Base-by-base conservation (phyloP, 768 basidiomycete genomes). In the Russula griseocarnosa region DNA sequence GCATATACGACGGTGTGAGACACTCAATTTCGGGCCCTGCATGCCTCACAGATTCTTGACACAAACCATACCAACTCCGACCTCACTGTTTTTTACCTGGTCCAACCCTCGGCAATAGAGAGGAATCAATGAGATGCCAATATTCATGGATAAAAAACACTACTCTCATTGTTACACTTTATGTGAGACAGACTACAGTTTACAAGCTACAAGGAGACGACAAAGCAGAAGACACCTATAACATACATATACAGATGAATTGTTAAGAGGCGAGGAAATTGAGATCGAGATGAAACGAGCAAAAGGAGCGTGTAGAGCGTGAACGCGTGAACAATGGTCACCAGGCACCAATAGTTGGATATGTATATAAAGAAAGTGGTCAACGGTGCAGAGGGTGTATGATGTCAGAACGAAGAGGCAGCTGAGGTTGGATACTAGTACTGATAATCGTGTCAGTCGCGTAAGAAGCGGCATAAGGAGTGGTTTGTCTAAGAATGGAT, bases 1-100 rank as follows among this genome's bases (percentile, higher is more conserved):
- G 58, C 57, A 59, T 69, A 67, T 62, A 50, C 36, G 50, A 67
- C 60, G 57, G 58, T 55, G 22, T 55, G 56, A 69, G 58, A 51
- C 52, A 60, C 50, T 57, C 65, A 50, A 49, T 32, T 13, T 40
- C 18, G 28, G 32, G 55, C 11, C 40, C 46, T 30, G n/a, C 52
- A 6, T 28, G 46, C 36, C 30, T 24, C 24, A 18, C 40, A 28
- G 42, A 36, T 34, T 4, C 30, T 34, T 46, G 42, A 26, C 8
- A 20, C 34, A 58, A 58, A 14, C 30, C 13, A 34, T 58, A 36
- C 46, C 3, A 47, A 16, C 3, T 34, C 46, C 28, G 8, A 57
- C 30, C 44, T 52, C 2, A 22, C 28, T 20, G 9, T 6, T 22
- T 47, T 22, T n/a, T 24, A 30, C 26, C 55, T 61, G 47, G 30